A percentile compares a stretch with the other conserved stretches of the same genome.
Evolutionary conservation across 1,284 basidiomycete genomes (phyloP).

Genomic region (Tranzscheliella williamsii): DNA sequence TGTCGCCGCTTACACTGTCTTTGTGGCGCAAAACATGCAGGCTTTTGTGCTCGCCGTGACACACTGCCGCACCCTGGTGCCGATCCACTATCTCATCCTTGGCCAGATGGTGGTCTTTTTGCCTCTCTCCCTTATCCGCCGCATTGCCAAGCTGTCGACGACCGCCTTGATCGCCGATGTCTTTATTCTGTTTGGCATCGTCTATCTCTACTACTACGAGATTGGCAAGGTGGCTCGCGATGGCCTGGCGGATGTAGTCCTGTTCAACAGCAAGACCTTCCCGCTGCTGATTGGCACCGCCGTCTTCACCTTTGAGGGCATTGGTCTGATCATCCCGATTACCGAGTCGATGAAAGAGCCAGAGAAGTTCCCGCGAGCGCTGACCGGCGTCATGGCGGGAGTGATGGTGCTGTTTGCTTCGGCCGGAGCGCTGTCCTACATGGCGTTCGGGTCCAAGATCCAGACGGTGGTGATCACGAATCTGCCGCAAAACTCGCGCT

Average conservation of each 20-base stretch:
- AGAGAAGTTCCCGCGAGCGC: conserved; percentile 81
- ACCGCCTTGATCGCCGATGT: conserved; percentile 91
- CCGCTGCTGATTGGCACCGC: conserved; percentile 93
- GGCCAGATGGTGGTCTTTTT: conserved; percentile 80
- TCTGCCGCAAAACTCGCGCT: conserved; percentile 78
- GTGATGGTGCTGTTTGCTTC: conserved; percentile 80
- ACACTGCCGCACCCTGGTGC: conserved; percentile 73
- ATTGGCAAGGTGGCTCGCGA: conserved; percentile 41
- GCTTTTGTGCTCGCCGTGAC: conserved; percentile 81
- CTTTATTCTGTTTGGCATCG: conserved; percentile 84
- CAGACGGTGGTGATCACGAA: conserved; percentile 96
- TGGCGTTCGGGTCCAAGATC: conserved; percentile 83
- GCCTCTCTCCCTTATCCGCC: conserved; percentile 54
- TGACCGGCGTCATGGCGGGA: conserved; percentile 88
- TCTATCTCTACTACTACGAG: conserved; percentile 61
- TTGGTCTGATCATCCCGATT: conserved; percentile 94
- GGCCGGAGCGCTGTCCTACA: conserved; percentile 84
- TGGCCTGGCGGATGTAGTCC: conserved; percentile 70
- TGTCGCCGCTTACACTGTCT: conserved; percentile 89
- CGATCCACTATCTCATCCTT: conserved; percentile 79
- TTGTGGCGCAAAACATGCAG: conserved; percentile 87
- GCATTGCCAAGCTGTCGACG: conserved; percentile 75
- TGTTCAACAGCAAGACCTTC: conserved; percentile 89
- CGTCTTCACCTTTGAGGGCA: conserved; percentile 97
- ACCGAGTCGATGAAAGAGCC: conserved; percentile 92